Percentiles rank a stretch among this genome's conserved stretches.
Conservation (phyloP, 345 rosid genomes). For the Eutrema heterophyllum region DNA sequence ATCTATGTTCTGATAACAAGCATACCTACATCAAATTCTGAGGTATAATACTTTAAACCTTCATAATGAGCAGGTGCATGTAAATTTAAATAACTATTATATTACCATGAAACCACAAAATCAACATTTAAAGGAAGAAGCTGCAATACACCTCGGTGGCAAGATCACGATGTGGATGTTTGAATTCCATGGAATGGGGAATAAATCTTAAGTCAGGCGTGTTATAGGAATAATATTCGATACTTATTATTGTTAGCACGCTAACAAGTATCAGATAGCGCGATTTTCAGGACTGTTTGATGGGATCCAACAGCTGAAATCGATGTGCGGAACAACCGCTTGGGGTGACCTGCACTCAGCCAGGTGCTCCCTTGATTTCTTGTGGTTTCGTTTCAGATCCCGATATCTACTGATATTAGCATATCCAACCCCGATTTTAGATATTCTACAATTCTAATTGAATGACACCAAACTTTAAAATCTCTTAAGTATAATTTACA, state of each 20-base stretch:
- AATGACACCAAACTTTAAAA: no score
- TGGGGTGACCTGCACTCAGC: conserved; percentile 72
- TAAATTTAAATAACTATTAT: neutral
- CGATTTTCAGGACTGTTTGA: conserved; percentile 73
- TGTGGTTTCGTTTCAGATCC: no score
- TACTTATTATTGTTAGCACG: no score
- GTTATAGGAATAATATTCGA: no score
- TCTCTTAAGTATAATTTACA: no score
- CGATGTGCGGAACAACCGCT: conserved; percentile 40
- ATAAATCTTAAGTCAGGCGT: conserved; percentile 87
- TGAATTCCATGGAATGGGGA: conserved; percentile 89
- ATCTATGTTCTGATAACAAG: no score
- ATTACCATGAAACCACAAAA: neutral
- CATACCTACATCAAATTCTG: no score
- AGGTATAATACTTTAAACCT: conserved; percentile 31
- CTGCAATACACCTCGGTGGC: conserved; percentile 63
- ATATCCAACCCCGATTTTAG: no score
- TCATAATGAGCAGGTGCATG: conserved; percentile 74
- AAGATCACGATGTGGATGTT: conserved; percentile 77
- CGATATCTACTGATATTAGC: no score
- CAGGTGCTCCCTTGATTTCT: no score
- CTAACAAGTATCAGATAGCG: no score
- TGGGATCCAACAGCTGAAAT: conserved; percentile 48
- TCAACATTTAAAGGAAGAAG: neutral
- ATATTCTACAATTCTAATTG: no score